phyloP scores from a whole-genome alignment of 1,139 yeast species.

The Diutina mesorugosa region DNA sequence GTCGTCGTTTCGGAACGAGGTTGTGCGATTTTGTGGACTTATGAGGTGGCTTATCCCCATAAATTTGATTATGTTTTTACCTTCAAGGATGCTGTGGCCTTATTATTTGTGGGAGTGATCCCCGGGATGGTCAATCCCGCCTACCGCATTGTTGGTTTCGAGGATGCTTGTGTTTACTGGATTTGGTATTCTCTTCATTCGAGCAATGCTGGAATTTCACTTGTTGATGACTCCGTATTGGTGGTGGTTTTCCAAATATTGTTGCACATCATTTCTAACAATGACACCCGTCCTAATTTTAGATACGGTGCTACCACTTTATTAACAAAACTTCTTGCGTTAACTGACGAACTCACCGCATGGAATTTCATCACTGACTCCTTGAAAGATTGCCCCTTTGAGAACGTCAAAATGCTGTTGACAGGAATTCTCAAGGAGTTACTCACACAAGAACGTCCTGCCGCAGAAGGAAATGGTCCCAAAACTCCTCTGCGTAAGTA shows the following conservation, averaged over 20 bases:
- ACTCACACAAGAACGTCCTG: constrained; percentile 17
- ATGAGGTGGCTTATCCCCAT: constrained; percentile 9
- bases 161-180: constrained; percentile 25
- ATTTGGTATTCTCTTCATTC: constrained; percentile 25
- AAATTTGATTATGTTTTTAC: constrained; percentile 10
- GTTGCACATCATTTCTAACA: constrained; percentile 13
- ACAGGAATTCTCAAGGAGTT: constrained; percentile 60
- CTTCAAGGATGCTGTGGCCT: constrained; percentile 20
- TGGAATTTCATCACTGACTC: constrained; percentile 56
- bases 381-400: constrained; percentile 56
- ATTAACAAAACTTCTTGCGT: constrained; percentile 40
- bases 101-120: constrained; percentile 20
- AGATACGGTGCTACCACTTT: constrained; percentile 30
- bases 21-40: constrained; percentile 16
- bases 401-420: constrained; percentile 41
- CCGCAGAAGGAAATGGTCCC: neutral
- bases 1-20: constrained; percentile 22
- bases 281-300: constrained; percentile 8
- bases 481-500: constrained; percentile 15
- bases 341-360: constrained; percentile 41
- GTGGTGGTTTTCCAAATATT: constrained; percentile 16
- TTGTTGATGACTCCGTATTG: constrained; percentile 5
- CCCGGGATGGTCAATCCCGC: constrained; percentile 24
- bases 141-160: constrained; percentile 13
- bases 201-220: constrained; percentile 18